phyloP scores from a whole-genome alignment of 2,329 filamentous ascomycete genomes.

The Penicillium fuscoglaucum region DNA sequence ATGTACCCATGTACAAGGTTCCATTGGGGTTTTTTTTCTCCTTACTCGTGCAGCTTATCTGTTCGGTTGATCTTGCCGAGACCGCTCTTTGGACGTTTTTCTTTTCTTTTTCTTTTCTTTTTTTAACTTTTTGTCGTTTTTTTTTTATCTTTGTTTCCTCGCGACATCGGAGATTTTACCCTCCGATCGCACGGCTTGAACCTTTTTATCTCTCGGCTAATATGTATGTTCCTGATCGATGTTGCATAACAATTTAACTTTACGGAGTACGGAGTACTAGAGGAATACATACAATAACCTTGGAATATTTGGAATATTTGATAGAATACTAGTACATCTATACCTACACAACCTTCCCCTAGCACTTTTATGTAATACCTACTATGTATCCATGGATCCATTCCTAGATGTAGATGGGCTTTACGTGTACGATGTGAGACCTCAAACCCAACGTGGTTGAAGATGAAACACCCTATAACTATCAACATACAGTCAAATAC shows the following conservation, averaged over 20 bases:
- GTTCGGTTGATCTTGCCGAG: conserved; percentile 14
- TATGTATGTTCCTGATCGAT: conserved; percentile 1
- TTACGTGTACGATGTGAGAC: background rate
- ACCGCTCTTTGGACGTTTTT: background rate
- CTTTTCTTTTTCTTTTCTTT: background rate
- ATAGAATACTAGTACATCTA: background rate
- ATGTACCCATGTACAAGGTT: background rate
- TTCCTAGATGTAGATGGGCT: background rate
- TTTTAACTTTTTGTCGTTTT: background rate
- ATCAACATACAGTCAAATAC: background rate
- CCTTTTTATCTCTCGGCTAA: conserved; percentile 4
- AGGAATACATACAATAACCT: background rate
- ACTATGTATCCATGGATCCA: background rate
- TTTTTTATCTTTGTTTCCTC: background rate
- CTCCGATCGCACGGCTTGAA: conserved; percentile 13
- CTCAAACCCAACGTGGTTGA: background rate
- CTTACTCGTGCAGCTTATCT: conserved; percentile 5
- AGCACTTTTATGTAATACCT: background rate
- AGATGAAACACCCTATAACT: background rate
- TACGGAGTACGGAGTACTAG: background rate
- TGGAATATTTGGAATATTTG: background rate
- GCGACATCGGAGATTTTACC: conserved; percentile 13
- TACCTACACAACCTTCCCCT: too few species aligned
- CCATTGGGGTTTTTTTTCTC: background rate
- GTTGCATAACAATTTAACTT: conserved; percentile 2